Evolutionary conservation across 352 stramenopile genomes (phyloP).

Genomic region (Halophytophthora polymorphica): DNA sequence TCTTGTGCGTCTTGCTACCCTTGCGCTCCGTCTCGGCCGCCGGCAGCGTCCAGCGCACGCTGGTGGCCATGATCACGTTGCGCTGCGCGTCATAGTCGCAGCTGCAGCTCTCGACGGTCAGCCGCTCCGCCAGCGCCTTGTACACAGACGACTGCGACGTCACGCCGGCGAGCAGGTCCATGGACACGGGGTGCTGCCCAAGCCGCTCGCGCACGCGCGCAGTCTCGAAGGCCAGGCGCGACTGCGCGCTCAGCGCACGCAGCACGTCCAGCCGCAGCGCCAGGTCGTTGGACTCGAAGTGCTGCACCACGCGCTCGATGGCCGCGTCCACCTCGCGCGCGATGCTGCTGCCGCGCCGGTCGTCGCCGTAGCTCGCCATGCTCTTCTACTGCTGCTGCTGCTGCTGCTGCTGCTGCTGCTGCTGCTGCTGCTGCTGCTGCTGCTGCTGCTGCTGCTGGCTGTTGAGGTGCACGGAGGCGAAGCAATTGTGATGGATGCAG

Average conservation of each 20-base stretch:
- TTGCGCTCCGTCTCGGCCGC: constrained; percentile 3
- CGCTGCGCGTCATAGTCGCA: constrained; percentile 62
- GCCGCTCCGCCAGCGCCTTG: constrained; percentile 33
- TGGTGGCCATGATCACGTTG: constrained; percentile 58
- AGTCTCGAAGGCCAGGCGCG: constrained; percentile 66
- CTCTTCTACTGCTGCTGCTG: no score
- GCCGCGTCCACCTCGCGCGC: constrained; percentile 51
- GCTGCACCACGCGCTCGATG: constrained; percentile 67
- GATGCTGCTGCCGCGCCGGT: constrained; percentile 61
- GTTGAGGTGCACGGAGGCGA: no score
- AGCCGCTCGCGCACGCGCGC: constrained; percentile 60
- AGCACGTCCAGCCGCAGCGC: constrained; percentile 69
- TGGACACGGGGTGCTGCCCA: constrained; percentile 51
- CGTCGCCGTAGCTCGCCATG: constrained; percentile 35
- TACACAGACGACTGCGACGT: constrained; percentile 44
- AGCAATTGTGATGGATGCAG: no score
- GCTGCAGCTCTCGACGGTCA: constrained; percentile 54
- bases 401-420: no score
- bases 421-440: no score
- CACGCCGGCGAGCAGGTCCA: constrained; percentile 55
- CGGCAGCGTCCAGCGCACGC: constrained; percentile 51
- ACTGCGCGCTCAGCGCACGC: constrained; percentile 50
- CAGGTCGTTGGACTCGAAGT: constrained; percentile 70
- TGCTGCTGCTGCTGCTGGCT: no score
- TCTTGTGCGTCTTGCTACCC: constrained; percentile 38